phyloP scores from a whole-genome alignment of 192 early-diverging fungal species.

The Coemansia sp. region DNA sequence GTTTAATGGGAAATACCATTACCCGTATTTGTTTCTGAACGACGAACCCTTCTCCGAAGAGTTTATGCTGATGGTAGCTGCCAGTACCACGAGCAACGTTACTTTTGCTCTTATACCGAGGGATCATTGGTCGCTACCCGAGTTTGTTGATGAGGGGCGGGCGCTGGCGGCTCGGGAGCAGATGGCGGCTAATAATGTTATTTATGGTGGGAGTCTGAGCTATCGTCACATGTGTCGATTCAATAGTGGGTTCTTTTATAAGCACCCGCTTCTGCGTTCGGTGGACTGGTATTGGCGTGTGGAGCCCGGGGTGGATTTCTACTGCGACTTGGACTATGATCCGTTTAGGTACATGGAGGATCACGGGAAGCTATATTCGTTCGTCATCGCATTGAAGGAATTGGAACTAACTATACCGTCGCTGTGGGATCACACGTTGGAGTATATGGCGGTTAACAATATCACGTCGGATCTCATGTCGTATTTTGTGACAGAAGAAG shows the following conservation, averaged over 20 bases:
- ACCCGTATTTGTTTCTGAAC: conserved; percentile 74
- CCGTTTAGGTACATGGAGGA: conserved; percentile 78
- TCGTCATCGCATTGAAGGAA: conserved; percentile 58
- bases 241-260: conserved; percentile 55
- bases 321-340: conserved; percentile 80
- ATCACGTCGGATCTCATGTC: conserved; percentile 34
- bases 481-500: conserved; percentile 28
- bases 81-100: conserved; percentile 55
- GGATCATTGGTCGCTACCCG: conserved; percentile 57
- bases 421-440: conserved; percentile 54
- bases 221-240: conserved; percentile 91
- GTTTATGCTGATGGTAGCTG: conserved; percentile 47
- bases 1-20: conserved; percentile 63
- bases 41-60: conserved; percentile 59
- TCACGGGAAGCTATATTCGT: conserved; percentile 71
- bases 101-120: conserved; percentile 56
- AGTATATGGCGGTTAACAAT: conserved; percentile 41
- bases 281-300: conserved; percentile 90
- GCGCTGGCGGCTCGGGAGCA: conserved; percentile 42
- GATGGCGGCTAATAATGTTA: conserved; percentile 62
- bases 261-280: conserved; percentile 65
- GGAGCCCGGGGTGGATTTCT: conserved; percentile 80
- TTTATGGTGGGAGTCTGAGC: conserved; percentile 70
- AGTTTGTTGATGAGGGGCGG: conserved; percentile 38
- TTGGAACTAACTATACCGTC: conserved; percentile 53